phyloP scores from a whole-genome alignment of 2,329 filamentous ascomycete genomes.

The Nemania sp. region DNA sequence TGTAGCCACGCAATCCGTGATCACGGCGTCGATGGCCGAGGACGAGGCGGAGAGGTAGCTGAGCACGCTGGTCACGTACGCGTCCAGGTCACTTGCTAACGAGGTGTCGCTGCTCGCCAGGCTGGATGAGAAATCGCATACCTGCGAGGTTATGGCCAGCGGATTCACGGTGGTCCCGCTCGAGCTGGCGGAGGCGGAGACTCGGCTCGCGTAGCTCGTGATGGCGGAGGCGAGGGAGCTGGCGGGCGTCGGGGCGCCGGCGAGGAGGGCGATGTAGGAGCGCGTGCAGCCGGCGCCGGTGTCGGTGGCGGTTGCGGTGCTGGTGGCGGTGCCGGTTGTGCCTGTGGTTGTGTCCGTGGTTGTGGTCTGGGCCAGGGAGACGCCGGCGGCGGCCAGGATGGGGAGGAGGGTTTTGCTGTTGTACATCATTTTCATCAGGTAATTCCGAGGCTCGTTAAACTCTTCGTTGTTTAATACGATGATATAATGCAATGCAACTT shows the following conservation, averaged over 20 bases:
- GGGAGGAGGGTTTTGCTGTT: constrained; percentile 28
- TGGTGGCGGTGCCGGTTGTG: neutral
- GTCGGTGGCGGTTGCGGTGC: neutral
- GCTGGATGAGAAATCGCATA: constrained; percentile 36
- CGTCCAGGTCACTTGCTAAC: constrained; percentile 35
- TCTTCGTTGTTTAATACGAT: neutral
- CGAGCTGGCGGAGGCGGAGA: neutral
- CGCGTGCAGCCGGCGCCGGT: constrained; percentile 16
- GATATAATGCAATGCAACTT: neutral
- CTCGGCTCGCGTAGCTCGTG: constrained; percentile 32
- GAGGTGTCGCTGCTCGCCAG: constrained; percentile 33
- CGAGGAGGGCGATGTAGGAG: constrained; percentile 19
- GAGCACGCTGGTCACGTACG: constrained; percentile 35
- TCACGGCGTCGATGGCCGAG: constrained; percentile 37
- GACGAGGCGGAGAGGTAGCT: constrained; percentile 34
- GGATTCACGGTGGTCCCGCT: constrained; percentile 12
- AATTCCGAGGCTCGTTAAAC: neutral
- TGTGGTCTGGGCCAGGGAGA: constrained; percentile 19
- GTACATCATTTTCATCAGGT: constrained; percentile 25
- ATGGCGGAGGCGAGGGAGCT: constrained; percentile 31
- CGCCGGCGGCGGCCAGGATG: constrained; percentile 21
- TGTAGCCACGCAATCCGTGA: constrained; percentile 31
- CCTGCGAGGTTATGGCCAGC: constrained; percentile 26
- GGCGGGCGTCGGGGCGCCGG: constrained; percentile 27
- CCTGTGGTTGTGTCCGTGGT: neutral